Conservation (phyloP, 2,329 filamentous ascomycete species). For the Curvularia hawaiiensis region DNA sequence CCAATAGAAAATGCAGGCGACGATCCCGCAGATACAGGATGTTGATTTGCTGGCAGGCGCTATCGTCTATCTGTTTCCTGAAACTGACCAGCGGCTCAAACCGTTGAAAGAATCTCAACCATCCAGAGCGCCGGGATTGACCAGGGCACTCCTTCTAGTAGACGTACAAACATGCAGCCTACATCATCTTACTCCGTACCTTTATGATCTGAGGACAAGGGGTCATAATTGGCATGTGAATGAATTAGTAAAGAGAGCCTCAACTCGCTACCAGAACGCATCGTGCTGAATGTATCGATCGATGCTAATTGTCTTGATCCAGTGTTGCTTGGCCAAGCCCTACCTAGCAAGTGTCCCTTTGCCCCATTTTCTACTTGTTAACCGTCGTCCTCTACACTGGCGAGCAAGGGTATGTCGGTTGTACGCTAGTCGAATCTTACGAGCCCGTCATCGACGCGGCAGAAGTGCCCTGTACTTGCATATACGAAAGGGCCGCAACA, state of each 20-base stretch:
- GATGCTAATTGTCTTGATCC: background rate
- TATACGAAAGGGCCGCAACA: background rate
- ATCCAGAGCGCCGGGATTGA: no score
- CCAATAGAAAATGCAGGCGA: background rate
- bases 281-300: background rate
- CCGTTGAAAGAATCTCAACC: background rate
- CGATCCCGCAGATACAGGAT: background rate
- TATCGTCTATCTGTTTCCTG: background rate
- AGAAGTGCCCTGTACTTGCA: background rate
- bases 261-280: background rate
- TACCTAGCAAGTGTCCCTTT: background rate
- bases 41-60: background rate
- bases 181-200: no score
- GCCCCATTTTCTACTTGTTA: background rate
- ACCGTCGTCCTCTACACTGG: background rate
- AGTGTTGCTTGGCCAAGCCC: no score
- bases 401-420: background rate
- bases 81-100: background rate
- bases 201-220: background rate
- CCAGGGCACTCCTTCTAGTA: background rate
- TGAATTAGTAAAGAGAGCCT: background rate
- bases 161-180: background rate
- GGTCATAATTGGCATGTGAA: background rate
- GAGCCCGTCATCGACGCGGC: background rate
- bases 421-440: background rate